Evolutionary conservation across 1,284 basidiomycete species (phyloP).

Genomic region (Pterulicium gracile): DNA sequence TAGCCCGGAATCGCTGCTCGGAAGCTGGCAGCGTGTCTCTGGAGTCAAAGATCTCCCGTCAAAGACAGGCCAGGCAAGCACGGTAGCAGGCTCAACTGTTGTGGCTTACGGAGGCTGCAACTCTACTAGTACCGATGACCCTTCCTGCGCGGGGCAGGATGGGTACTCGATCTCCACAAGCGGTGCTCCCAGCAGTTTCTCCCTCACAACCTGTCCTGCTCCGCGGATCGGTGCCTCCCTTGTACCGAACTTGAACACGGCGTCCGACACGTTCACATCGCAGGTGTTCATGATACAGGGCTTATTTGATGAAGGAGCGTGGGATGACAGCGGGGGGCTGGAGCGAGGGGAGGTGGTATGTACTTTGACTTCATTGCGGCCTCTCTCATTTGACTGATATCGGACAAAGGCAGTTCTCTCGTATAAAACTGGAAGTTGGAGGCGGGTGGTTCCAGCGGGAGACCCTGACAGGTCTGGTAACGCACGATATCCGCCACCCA

Average conservation of each 20-base stretch:
- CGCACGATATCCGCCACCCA: constrained; percentile 11
- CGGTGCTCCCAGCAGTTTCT: constrained; percentile 21
- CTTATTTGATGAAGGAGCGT: constrained; percentile 46
- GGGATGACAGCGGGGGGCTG: constrained; percentile 54
- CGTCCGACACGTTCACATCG: constrained; percentile 42
- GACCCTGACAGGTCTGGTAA: constrained; percentile 41
- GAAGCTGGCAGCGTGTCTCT: constrained; percentile 44
- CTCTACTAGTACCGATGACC: constrained; percentile 24
- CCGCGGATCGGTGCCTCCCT: constrained; percentile 52
- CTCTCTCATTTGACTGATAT: constrained; percentile 6
- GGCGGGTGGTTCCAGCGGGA: constrained; percentile 59
- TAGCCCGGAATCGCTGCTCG: constrained; percentile 21
- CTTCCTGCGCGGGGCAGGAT: constrained; percentile 43
- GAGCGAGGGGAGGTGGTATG: constrained; percentile 60
- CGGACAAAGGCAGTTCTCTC: constrained; percentile 47
- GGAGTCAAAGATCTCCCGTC: constrained; percentile 25
- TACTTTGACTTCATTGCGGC: constrained; percentile 9
- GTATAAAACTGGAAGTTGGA: constrained; percentile 54
- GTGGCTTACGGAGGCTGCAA: constrained; percentile 55
- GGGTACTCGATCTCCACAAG: constrained; percentile 44
- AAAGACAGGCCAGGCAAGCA: constrained; percentile 38
- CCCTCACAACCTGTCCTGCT: constrained; percentile 47
- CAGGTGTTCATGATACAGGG: constrained; percentile 65
- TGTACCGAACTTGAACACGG: constrained; percentile 46
- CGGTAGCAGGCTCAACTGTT: constrained; percentile 40